Evolutionary conservation across 129 eudicot species (phyloP), one percentile per base, ranked within the genome.

Genomic region (Lactuca saligna): DNA sequence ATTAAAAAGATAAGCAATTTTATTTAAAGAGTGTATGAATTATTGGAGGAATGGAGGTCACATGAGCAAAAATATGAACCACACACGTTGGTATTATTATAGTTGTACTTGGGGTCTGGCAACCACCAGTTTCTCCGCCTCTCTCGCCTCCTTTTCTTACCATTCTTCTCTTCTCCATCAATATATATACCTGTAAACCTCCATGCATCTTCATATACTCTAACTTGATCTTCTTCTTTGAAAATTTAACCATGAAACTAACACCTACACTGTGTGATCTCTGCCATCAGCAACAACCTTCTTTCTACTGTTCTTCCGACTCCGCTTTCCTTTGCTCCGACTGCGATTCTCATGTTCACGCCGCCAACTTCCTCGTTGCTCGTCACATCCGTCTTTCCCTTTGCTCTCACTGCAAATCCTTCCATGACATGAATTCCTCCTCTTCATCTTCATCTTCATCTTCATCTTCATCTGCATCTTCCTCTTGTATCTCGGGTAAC

Each of bases 241-340:
- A 25, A 25, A 2, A 0, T 11, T 4, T 6, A 44, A 66, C 31
- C 41, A 49, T 66, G 70, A 66, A 66, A 32, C 7, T 12, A 49
- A 44, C 13, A 32, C 49, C 41, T 29, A 20, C 39, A 17, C 41
- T 61, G 17, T 72, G 76, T 20, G 69, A 72, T 0, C 69, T 72
- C 38, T 72, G 76, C 61, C 76, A 61, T 29, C 37, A 72, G 8
- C 76, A 50, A 20, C 76, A 7, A 61, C 41, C 78, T 39, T 63
- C 48, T 25, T 6, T 73, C 65, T 73, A 73, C 34, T 73, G 78
- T 63, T 63, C 48, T 39, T 73, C 78, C 17, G 78, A 73, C 48
- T 73, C 78, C 6, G 78, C 78, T 41, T 73, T 63, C 65, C 78
- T 73, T 73, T 73, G 78, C 46, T 79, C 70, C 60, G 66, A 74